These are phyloP conservation scores for Mrakia gelida DNA, from an alignment of 768 basidiomycete species.

Conservation along the genomic window DNA sequence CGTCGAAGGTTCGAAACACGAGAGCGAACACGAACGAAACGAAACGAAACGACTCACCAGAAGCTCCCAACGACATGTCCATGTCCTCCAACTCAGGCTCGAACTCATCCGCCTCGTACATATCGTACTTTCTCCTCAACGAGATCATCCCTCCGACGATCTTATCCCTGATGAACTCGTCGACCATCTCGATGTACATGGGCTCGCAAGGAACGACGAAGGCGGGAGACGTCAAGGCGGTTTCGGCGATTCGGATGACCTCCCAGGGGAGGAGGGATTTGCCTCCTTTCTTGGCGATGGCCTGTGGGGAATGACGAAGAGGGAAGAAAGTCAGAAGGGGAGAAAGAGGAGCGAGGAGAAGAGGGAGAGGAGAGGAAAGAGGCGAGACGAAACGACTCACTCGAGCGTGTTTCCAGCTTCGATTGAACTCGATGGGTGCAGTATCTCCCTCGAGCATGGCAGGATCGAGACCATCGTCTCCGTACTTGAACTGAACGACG, in stretches of 20 bases:
- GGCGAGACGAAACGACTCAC: constrained; percentile 52
- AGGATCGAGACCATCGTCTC: constrained; percentile 95
- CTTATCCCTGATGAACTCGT: constrained; percentile 63
- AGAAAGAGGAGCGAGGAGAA: constrained; percentile 3
- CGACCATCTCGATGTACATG: constrained; percentile 42
- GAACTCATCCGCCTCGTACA: constrained; percentile 75
- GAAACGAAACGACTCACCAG: constrained; percentile 50
- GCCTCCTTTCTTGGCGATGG: constrained; percentile 57
- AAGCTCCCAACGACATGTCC: constrained; percentile 70
- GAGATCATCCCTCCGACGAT: constrained; percentile 64
- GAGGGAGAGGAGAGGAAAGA: background rate
- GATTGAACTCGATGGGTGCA: constrained; percentile 80
- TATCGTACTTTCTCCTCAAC: constrained; percentile 65
- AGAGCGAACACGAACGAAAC: background rate
- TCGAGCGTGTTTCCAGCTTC: constrained; percentile 79
- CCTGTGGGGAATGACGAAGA: constrained; percentile 48
- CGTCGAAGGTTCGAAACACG: too few relatives aligned
- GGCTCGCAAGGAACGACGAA: constrained; percentile 41
- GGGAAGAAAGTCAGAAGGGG: background rate
- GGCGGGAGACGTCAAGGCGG: constrained; percentile 50
- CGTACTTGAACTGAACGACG: constrained; percentile 93
- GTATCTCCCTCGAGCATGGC: constrained; percentile 94
- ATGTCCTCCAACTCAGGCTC: constrained; percentile 68
- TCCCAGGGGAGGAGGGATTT: constrained; percentile 77
- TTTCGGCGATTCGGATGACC: constrained; percentile 66